phyloP scores from a whole-genome alignment of 73 alveolate species.

The Tetrahymena borealis region DNA sequence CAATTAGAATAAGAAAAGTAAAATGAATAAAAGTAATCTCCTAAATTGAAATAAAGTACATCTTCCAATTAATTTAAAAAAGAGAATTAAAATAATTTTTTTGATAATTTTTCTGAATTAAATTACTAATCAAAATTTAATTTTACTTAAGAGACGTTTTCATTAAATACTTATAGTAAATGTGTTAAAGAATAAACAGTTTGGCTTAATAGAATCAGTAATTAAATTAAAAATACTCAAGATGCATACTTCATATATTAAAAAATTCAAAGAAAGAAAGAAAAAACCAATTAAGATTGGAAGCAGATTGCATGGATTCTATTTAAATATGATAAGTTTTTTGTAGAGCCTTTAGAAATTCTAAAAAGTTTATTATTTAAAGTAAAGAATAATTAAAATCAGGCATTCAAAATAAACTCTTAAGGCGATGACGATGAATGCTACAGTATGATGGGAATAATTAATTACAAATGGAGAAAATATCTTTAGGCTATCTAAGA shows the following conservation, averaged over 20 bases:
- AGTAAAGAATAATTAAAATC: background rate
- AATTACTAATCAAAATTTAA: too few species aligned
- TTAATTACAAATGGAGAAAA: background rate
- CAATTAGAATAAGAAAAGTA: too few species aligned
- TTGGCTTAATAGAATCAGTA: background rate
- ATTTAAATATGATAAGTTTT: background rate
- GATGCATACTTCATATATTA: background rate
- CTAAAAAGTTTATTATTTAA: background rate
- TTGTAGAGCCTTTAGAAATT: background rate
- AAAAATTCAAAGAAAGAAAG: background rate
- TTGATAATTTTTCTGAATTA: too few species aligned
- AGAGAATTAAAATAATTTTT: too few species aligned
- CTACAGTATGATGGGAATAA: background rate
- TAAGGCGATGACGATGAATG: background rate
- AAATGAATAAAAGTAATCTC: too few species aligned
- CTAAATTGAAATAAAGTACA: too few species aligned
- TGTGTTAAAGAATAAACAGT: background rate
- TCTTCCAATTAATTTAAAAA: too few species aligned
- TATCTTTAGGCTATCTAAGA: background rate
- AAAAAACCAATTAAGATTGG: background rate
- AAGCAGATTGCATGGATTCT: background rate
- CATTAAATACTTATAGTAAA: too few species aligned
- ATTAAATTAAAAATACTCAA: background rate
- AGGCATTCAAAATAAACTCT: background rate
- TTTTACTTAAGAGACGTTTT: too few species aligned